A percentile compares a stretch with the other conserved stretches of the same genome.
Evolutionary conservation across 176 grass and related monocot genomes (phyloP).

Genomic region (Cocos nucifera): DNA sequence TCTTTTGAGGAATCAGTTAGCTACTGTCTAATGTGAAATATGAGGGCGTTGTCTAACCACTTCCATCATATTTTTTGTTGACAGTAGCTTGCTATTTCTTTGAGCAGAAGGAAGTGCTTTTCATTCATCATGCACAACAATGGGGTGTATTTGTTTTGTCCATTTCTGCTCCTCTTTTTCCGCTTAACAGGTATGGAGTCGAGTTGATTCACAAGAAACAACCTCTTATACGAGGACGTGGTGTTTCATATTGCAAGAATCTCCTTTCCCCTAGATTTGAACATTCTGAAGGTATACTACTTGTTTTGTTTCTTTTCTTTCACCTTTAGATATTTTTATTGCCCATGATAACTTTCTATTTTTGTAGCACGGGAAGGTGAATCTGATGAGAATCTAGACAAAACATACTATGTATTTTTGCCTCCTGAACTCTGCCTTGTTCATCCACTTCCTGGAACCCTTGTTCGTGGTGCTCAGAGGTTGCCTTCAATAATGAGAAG

Average conservation of each 20-base stretch:
- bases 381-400: conserved; percentile 72
- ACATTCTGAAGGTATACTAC: conserved; percentile 71
- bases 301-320: background rate
- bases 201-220: conserved; percentile 97
- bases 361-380: conserved; percentile 63
- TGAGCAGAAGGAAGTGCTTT: no score
- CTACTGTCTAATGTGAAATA: no score
- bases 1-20: no score
- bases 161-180: background rate
- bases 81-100: no score
- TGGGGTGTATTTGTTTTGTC: no score
- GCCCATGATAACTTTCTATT: conserved; percentile 14
- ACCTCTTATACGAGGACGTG: conserved; percentile 89
- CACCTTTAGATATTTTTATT: conserved; percentile 15
- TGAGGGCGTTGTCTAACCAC: no score
- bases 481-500: conserved; percentile 97
- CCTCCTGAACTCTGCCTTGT: conserved; percentile 90
- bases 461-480: conserved; percentile 87
- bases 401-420: conserved; percentile 97
- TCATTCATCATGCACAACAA: no score
- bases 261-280: conserved; percentile 97
- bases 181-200: conserved; percentile 59
- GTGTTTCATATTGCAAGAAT: conserved; percentile 99
- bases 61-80: no score
- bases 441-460: conserved; percentile 79